phyloP scores from a whole-genome alignment of 106 monocot genomes.

The Dendrobium chrysotoxum region DNA sequence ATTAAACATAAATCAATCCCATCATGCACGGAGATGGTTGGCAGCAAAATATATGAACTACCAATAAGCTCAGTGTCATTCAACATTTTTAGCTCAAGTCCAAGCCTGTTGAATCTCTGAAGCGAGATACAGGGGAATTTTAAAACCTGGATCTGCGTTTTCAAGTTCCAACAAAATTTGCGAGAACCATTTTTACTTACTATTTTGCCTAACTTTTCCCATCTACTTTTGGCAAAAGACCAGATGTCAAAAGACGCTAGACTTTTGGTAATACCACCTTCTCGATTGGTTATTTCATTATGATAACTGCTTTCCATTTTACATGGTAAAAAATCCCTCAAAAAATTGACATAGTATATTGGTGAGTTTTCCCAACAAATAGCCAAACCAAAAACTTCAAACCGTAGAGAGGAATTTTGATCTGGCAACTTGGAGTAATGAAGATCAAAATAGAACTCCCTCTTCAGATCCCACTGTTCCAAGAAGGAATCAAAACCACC shows the following conservation, averaged over 20 bases:
- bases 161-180: conserved; percentile 88
- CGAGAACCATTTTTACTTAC: conserved; percentile 47
- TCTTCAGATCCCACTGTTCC: conserved; percentile 55
- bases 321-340: conserved; percentile 46
- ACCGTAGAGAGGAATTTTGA: conserved; percentile 19
- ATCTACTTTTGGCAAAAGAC: conserved; percentile 45
- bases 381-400: conserved; percentile 86
- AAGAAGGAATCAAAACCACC: conserved; percentile 91
- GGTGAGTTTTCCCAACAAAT: conserved; percentile 92
- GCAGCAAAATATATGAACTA: conserved; percentile 46
- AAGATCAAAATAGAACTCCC: conserved; percentile 83
- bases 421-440: conserved; percentile 55
- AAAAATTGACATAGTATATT: conserved; percentile 77
- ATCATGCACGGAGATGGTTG: conserved; percentile 40
- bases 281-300: conserved; percentile 10
- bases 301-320: conserved; percentile 7
- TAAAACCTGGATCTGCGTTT: conserved; percentile 81
- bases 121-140: conserved; percentile 52
- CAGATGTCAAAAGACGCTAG: conserved; percentile 22
- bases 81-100: conserved; percentile 20
- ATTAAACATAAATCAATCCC: conserved; percentile 65
- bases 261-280: conserved; percentile 9
- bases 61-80: conserved; percentile 39
- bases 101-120: conserved; percentile 47
- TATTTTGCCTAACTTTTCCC: conserved; percentile 63